Percentiles rank a stretch among this genome's conserved stretches.
phyloP scores from a whole-genome alignment of 2,329 filamentous ascomycete genomes.

The Colletotrichum viniferum region DNA sequence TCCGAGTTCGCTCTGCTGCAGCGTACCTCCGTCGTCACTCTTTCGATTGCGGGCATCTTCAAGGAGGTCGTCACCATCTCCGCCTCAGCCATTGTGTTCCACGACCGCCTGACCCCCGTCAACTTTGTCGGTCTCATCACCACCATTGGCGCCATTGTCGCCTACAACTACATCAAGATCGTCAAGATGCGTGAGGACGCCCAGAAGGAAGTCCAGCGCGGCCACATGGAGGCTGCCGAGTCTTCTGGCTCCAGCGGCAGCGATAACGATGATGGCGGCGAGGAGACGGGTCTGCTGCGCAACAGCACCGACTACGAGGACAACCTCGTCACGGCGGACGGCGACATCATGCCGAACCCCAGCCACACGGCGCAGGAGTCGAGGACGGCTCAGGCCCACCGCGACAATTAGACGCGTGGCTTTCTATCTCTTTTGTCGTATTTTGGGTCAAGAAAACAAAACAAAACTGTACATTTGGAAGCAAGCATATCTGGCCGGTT shows the following conservation, averaged over 20 bases:
- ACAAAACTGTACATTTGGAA: neutral
- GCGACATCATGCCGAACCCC: conserved; percentile 42
- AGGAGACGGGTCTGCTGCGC: conserved; percentile 52
- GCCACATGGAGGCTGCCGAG: conserved; percentile 37
- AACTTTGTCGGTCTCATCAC: conserved; percentile 88
- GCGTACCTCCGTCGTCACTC: conserved; percentile 92
- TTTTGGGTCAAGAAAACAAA: neutral
- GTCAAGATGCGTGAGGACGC: conserved; percentile 85
- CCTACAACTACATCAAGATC: conserved; percentile 96
- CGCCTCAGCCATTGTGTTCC: conserved; percentile 85
- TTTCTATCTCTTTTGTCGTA: conserved; percentile 20
- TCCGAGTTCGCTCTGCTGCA: conserved; percentile 95
- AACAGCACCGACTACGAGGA: conserved; percentile 41
- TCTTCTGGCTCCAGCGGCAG: conserved; percentile 40
- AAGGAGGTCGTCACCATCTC: conserved; percentile 98
- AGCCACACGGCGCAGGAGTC: conserved; percentile 25
- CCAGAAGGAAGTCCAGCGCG: conserved; percentile 51
- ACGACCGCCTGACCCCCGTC: conserved; percentile 84
- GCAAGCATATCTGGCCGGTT: neutral
- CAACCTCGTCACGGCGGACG: conserved; percentile 42
- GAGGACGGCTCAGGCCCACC: conserved; percentile 19
- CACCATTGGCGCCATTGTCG: conserved; percentile 83
- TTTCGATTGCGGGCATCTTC: conserved; percentile 97
- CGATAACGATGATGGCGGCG: conserved; percentile 47
- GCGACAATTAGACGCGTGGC: conserved; percentile 20